A percentile compares a stretch with the other conserved stretches of the same genome.
These are phyloP conservation scores for Saraca asoca DNA, from an alignment of 331 rosid genomes.

Conservation along the genomic window DNA sequence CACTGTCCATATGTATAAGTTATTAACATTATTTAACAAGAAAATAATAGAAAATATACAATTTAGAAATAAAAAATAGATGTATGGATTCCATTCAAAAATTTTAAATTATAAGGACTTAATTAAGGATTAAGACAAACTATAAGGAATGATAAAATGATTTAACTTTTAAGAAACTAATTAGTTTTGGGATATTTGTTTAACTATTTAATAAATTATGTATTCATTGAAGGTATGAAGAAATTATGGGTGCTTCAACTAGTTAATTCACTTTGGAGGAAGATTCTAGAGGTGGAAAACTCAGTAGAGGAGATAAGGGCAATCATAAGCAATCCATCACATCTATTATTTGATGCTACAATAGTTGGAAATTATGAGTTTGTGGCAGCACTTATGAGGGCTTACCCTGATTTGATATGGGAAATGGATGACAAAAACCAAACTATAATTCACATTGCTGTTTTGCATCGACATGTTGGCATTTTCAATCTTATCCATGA, in stretches of 20 bases:
- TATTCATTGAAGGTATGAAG: too few relatives aligned
- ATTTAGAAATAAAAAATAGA: too few relatives aligned
- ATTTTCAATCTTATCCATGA: constrained; percentile 50
- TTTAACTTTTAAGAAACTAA: too few relatives aligned
- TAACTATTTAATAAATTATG: too few relatives aligned
- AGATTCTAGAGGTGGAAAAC: not conserved
- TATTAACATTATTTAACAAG: too few relatives aligned
- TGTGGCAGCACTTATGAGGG: constrained; percentile 38
- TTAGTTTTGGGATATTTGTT: too few relatives aligned
- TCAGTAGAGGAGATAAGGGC: constrained; percentile 5
- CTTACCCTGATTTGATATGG: constrained; percentile 47
- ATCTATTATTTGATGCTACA: constrained; percentile 39
- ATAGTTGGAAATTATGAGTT: constrained; percentile 46
- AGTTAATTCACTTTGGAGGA: constrained; percentile 37
- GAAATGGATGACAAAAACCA: constrained; percentile 38
- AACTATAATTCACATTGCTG: constrained; percentile 56
- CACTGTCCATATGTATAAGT: too few relatives aligned
- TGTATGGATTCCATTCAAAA: too few relatives aligned
- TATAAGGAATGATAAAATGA: too few relatives aligned
- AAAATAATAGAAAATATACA: too few relatives aligned
- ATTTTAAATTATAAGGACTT: too few relatives aligned
- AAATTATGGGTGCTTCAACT: constrained; percentile 21
- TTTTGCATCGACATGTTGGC: constrained; percentile 38
- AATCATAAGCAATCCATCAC: constrained; percentile 39
- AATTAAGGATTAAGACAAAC: too few relatives aligned